phyloP scores from a whole-genome alignment of 2,329 filamentous ascomycete species.

The Onygenales sp. region DNA sequence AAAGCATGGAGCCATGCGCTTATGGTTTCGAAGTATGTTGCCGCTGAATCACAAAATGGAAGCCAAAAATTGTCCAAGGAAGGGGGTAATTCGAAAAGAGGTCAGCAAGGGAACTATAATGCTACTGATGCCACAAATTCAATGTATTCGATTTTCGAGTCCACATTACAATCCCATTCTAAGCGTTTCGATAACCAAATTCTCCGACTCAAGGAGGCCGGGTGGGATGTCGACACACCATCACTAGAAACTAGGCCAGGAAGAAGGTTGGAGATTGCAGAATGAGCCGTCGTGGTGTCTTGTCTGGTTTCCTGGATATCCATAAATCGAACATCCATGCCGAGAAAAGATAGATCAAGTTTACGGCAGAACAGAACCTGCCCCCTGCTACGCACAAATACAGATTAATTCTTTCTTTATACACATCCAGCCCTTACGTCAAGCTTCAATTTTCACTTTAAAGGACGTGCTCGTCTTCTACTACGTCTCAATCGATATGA shows the following conservation, averaged over 20 bases:
- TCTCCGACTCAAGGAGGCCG: conserved; percentile 34
- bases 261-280: conserved; percentile 22
- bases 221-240: conserved; percentile 58
- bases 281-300: neutral
- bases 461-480: no score
- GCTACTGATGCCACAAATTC: conserved; percentile 30
- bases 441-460: no score
- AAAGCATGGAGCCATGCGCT: conserved; percentile 56
- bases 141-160: conserved; percentile 30
- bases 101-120: conserved; percentile 1
- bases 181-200: conserved; percentile 39
- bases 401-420: no score
- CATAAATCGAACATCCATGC: no score
- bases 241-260: conserved; percentile 59
- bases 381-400: no score
- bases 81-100: neutral
- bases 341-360: no score
- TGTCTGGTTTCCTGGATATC: no score
- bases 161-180: conserved; percentile 27
- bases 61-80: neutral
- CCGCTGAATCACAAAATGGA: neutral
- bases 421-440: no score
- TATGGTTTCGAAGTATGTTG: conserved; percentile 29
- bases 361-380: no score
- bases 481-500: no score